Percentiles rank a stretch among this genome's conserved stretches.
Conservation (phyloP, 768 basidiomycete species). For the Lyophyllum atratum region DNA sequence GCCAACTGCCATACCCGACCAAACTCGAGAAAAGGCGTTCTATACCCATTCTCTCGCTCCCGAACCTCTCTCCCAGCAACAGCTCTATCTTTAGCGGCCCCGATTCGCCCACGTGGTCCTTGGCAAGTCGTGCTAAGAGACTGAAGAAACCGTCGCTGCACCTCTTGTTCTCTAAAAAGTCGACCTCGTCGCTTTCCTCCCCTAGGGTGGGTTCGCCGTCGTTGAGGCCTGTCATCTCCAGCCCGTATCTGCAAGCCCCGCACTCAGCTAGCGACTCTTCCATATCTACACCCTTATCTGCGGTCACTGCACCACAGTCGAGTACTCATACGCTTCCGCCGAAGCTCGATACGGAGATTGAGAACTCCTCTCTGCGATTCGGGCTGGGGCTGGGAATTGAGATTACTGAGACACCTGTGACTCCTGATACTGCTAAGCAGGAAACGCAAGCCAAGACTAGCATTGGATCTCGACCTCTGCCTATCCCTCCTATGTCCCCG, state of each 20-base stretch:
- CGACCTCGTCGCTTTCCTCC: slow-evolving; percentile 45
- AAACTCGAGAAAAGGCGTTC: slow-evolving; percentile 37
- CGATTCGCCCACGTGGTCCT: slow-evolving; percentile 32
- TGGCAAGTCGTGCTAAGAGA: slow-evolving; percentile 35
- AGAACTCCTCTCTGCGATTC: slow-evolving; percentile 51
- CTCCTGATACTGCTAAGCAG: slow-evolving; percentile 16
- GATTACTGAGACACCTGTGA: slow-evolving; percentile 27
- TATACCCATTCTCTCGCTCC: slow-evolving; percentile 41
- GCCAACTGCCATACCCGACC: slow-evolving; percentile 12
- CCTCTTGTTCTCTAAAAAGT: slow-evolving; percentile 67
- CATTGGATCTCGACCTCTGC: neutral
- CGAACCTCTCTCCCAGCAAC: slow-evolving; percentile 27
- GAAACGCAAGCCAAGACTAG: neutral
- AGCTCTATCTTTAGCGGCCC: slow-evolving; percentile 23
- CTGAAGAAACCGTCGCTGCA: slow-evolving; percentile 71
- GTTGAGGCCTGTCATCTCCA: slow-evolving; percentile 30
- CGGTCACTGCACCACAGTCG: slow-evolving; percentile 60
- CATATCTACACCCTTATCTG: slow-evolving; percentile 51
- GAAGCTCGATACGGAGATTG: slow-evolving; percentile 62
- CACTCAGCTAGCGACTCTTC: slow-evolving; percentile 50
- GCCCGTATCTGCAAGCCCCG: slow-evolving; percentile 31
- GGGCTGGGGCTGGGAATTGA: slow-evolving; percentile 37
- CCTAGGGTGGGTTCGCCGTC: slow-evolving; percentile 21
- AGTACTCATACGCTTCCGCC: slow-evolving; percentile 52
- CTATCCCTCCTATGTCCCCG: neutral